Evolutionary conservation across 805 yeast species (phyloP), one percentile per base, ranked within the genome.

Genomic region (Candida ponderosae): DNA sequence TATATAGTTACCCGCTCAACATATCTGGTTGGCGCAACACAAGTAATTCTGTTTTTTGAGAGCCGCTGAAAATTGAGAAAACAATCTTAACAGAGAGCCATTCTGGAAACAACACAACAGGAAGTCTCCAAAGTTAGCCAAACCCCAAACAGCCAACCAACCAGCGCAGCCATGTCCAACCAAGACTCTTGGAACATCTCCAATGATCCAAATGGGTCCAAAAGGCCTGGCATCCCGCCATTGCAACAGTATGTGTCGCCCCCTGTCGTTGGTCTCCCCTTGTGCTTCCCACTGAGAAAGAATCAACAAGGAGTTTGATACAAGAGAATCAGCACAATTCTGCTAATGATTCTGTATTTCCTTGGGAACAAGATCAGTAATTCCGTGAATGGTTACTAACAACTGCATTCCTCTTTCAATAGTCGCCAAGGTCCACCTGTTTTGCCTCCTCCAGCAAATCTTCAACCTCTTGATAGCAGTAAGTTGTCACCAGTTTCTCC

Each of bases 351-450:
- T 29, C 8, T 14, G 9, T 11, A 31, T 17, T 9, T 16, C 31
- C n/a, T 29, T 18, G 4, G 21, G 4, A 20, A n/a, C 3, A 3
- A 9, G 15, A n/a, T n/a, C n/a, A n/a, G n/a, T n/a, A n/a, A n/a
- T 10, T 21, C 10, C 10, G 24, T 21, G 24, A 21, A 21, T 8
- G 10, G n/a, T 11, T 34, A 45, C 52, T 44, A 45, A 46, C 50
- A 37, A 21, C 11, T 9, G 11, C 11, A 2, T 9, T n/a, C 24
- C n/a, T 14, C 20, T 23, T 21, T 20, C 19, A 35, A n/a, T 42
- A 73, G 79, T 46, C 78, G 75, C 50, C 79, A 71, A 54, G 43
- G 60, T 34, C 76, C 78, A 6, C 79, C 79, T 10, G 78, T 74
- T 15, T 62, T 75, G 42, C 81, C 80, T 6, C 79, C 81, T 11